Evolutionary conservation across 2,329 filamentous ascomycete species (phyloP).

Genomic region (Hirsutella rhossiliensis): DNA sequence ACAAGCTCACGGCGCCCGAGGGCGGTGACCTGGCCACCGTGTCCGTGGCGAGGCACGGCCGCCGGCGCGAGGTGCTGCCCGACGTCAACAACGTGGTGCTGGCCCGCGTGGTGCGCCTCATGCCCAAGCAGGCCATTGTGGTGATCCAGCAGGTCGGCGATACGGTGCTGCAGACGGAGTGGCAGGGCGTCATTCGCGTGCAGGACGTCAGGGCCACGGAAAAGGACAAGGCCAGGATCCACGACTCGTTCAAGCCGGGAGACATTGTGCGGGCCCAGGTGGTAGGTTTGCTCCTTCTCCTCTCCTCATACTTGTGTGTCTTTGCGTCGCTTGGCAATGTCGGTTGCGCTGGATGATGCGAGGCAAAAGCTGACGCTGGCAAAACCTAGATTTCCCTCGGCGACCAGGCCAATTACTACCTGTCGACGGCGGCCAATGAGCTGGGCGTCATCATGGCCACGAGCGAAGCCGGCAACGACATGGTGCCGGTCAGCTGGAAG

Average conservation of each 20-base stretch:
- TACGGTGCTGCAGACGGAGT: constrained; percentile 62
- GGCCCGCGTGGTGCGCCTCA: constrained; percentile 74
- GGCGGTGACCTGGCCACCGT: constrained; percentile 37
- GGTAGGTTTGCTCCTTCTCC: constrained; percentile 33
- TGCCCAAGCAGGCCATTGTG: constrained; percentile 73
- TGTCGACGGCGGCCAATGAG: constrained; percentile 85
- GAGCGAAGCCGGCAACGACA: constrained; percentile 76
- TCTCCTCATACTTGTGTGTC: not conserved
- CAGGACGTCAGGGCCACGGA: constrained; percentile 93
- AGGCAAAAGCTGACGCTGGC: not conserved
- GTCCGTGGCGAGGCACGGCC: constrained; percentile 38
- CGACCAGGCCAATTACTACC: constrained; percentile 90
- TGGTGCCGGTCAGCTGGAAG: constrained; percentile 92
- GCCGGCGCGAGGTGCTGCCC: constrained; percentile 62
- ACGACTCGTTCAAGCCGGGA: constrained; percentile 83
- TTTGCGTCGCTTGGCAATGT: not conserved
- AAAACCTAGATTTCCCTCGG: constrained; percentile 63
- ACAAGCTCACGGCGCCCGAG: constrained; percentile 38
- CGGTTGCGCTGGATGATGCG: not conserved
- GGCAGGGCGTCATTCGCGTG: constrained; percentile 72
- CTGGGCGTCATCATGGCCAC: constrained; percentile 88
- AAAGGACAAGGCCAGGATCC: constrained; percentile 86
- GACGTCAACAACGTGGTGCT: constrained; percentile 72
- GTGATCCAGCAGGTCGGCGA: constrained; percentile 75
- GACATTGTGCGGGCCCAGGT: constrained; percentile 84